These are phyloP conservation scores for Eutrema heterophyllum DNA, from an alignment of 345 rosid species.

Conservation along the genomic window DNA sequence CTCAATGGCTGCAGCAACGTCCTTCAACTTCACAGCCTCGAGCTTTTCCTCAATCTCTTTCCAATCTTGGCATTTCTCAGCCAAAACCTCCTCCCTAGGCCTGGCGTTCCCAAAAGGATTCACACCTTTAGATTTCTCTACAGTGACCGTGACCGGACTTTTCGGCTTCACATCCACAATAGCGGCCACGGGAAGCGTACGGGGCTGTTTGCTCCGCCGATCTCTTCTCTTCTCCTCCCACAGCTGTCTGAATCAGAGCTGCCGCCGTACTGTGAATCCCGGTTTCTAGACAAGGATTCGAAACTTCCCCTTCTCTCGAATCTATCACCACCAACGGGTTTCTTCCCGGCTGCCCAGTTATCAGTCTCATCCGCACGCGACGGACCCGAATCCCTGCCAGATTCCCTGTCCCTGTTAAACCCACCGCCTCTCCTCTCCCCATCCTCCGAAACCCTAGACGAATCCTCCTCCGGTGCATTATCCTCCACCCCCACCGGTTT, in stretches of 20 bases:
- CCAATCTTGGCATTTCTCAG: constrained; percentile 86
- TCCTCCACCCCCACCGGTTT: too few relatives aligned
- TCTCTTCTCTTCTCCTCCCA: constrained; percentile 78
- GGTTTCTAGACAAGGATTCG: constrained; percentile 54
- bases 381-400: constrained; percentile 44
- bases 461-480: too few relatives aligned
- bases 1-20: constrained; percentile 42
- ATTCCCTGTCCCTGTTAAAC: constrained; percentile 34
- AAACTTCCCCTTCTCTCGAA: constrained; percentile 69
- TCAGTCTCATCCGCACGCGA: constrained; percentile 94
- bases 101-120: constrained; percentile 90
- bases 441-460: constrained; percentile 51
- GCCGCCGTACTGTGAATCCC: constrained; percentile 36
- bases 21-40: constrained; percentile 49
- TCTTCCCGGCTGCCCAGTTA: constrained; percentile 80
- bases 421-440: constrained; percentile 35
- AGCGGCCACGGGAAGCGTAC: constrained; percentile 43
- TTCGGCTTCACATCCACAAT: constrained; percentile 29
- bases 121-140: constrained; percentile 49
- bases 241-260: constrained; percentile 61
- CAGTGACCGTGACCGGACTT: constrained; percentile 19
- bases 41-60: constrained; percentile 94
- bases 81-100: constrained; percentile 93
- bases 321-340: constrained; percentile 35
- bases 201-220: constrained; percentile 48